Evolutionary conservation across 306 rosid genomes (phyloP).

Genomic region (Sophora flavescens): DNA sequence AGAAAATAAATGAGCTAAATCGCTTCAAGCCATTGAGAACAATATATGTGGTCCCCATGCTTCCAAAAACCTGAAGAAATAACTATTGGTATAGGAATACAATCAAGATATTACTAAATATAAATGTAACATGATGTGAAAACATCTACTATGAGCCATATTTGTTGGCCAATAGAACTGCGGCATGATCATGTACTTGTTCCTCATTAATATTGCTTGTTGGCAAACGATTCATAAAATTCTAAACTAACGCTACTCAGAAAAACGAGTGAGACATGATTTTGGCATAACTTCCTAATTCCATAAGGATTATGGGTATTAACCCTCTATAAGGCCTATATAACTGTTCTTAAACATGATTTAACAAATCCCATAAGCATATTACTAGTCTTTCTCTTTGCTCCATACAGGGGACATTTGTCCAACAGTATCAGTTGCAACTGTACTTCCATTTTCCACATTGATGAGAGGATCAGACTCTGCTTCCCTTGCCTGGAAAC

Average conservation of each 20-base stretch:
- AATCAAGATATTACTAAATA: not conserved
- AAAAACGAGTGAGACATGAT: slow-evolving; percentile 31
- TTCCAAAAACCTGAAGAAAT: not conserved
- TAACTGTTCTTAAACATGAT: slow-evolving; percentile 34
- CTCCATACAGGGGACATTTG: slow-evolving; percentile 64
- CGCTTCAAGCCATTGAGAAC: not conserved
- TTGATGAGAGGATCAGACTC: slow-evolving; percentile 72
- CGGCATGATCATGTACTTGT: slow-evolving; percentile 34
- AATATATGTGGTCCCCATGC: not conserved
- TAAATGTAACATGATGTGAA: slow-evolving; percentile 46
- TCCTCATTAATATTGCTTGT: slow-evolving; percentile 45
- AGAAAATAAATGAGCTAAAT: no score
- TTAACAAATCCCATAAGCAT: slow-evolving; percentile 52
- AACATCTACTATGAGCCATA: slow-evolving; percentile 41
- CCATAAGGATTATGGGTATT: slow-evolving; percentile 46
- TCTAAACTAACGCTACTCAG: slow-evolving; percentile 44
- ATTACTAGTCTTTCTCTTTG: slow-evolving; percentile 65
- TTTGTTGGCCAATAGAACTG: slow-evolving; percentile 46
- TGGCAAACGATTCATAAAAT: slow-evolving; percentile 47
- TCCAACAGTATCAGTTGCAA: slow-evolving; percentile 53
- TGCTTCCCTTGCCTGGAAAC: slow-evolving; percentile 70
- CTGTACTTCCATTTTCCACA: slow-evolving; percentile 65
- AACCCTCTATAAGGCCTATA: slow-evolving; percentile 51
- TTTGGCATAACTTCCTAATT: slow-evolving; percentile 50
- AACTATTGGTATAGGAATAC: not conserved